phyloP scores from a whole-genome alignment of 1,284 basidiomycete species.

The Golubevia pallescens region DNA sequence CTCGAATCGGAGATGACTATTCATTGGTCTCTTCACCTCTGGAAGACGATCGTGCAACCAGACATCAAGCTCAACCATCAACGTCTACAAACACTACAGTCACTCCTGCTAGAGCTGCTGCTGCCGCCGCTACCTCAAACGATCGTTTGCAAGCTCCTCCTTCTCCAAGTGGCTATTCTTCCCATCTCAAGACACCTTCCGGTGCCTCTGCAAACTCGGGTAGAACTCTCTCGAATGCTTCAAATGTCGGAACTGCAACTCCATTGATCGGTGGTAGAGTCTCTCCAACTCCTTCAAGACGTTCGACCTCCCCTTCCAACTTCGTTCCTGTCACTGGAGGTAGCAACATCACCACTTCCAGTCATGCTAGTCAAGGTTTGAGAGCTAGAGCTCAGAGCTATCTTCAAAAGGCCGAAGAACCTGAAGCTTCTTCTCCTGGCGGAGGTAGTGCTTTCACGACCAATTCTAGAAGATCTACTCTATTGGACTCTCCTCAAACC shows the following conservation, averaged over 20 bases:
- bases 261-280: conserved; percentile 2
- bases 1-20: conserved; percentile 5
- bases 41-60: no score
- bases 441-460: not conserved
- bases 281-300: conserved; percentile 9
- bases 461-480: not conserved
- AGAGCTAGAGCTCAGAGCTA: conserved; percentile 18
- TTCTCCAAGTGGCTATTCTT: no score
- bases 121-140: no score
- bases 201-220: no score
- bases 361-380: conserved; percentile 11
- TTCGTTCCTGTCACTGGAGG: conserved; percentile 4
- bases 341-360: not conserved
- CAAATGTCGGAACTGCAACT: not conserved
- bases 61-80: no score
- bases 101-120: no score
- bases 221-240: no score
- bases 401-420: conserved; percentile 10
- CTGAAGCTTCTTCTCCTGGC: not conserved
- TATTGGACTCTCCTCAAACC: not conserved
- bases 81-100: no score
- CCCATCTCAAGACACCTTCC: no score
- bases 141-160: no score
- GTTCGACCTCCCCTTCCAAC: conserved; percentile 1
- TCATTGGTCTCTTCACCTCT: no score